Conservation (phyloP, 208 protist species). For the Trypanosoma rangeli region DNA sequence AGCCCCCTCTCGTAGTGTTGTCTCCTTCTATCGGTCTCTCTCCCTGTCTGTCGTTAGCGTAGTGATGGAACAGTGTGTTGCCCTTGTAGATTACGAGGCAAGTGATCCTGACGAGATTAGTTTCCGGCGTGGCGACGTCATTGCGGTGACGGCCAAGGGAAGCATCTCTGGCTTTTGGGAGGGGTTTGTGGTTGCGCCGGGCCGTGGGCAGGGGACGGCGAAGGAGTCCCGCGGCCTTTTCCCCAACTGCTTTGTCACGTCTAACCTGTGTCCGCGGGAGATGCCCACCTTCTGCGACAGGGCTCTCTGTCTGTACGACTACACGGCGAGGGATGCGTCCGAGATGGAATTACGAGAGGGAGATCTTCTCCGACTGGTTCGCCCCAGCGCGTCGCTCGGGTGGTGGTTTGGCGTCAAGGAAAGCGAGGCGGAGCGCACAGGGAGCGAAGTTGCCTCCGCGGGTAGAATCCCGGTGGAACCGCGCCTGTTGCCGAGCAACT, state of each 20-base stretch:
- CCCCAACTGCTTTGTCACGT: conserved; percentile 47
- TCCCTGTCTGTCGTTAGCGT: conserved; percentile 8
- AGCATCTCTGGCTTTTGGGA: conserved; percentile 84
- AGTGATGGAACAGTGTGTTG: conserved; percentile 67
- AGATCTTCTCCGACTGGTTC: conserved; percentile 57
- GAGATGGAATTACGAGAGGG: conserved; percentile 60
- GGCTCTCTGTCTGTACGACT: conserved; percentile 64
- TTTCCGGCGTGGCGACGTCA: conserved; percentile 83
- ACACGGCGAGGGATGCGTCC: conserved; percentile 33
- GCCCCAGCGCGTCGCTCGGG: conserved; percentile 44
- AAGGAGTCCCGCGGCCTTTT: conserved; percentile 25
- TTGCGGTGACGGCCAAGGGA: conserved; percentile 77
- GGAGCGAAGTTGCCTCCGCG: not conserved
- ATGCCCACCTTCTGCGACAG: conserved; percentile 43
- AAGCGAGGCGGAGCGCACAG: conserved; percentile 6
- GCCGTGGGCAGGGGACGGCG: not conserved
- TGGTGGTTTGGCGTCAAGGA: conserved; percentile 78
- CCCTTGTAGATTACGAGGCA: conserved; percentile 77
- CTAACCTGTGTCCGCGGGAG: conserved; percentile 17
- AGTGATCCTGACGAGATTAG: conserved; percentile 67
- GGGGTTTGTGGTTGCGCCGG: conserved; percentile 52
- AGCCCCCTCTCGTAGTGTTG: not conserved
- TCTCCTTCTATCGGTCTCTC: conserved; percentile 27
- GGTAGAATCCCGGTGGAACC: conserved; percentile 12
- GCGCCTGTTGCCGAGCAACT: conserved; percentile 70